Evolutionary conservation across 2,329 filamentous ascomycete species (phyloP).

Genomic region (Claviceps sp.): DNA sequence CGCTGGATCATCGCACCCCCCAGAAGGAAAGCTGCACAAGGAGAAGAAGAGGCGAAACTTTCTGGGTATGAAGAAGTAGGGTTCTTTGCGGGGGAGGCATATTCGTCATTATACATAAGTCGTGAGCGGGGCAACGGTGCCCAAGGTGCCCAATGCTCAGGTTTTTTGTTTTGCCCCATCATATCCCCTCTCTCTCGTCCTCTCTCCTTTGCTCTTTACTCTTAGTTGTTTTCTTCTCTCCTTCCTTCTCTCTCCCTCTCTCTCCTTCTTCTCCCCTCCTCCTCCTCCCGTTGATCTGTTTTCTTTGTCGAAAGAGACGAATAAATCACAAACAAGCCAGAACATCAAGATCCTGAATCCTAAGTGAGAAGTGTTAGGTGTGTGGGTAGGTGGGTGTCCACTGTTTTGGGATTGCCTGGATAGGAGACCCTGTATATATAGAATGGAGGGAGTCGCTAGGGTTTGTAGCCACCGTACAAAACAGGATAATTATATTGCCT

Average conservation of each 20-base stretch:
- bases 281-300: no score
- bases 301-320: no score
- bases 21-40: constrained; percentile 34
- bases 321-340: no score
- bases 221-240: background rate
- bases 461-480: no score
- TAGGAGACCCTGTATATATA: no score
- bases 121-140: background rate
- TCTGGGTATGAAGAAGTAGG: constrained; percentile 45
- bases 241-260: background rate
- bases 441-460: no score
- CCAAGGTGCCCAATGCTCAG: background rate
- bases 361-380: no score
- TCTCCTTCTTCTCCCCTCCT: background rate
- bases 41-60: constrained; percentile 50
- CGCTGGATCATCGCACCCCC: constrained; percentile 10
- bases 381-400: no score
- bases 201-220: background rate
- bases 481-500: no score
- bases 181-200: background rate
- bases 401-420: no score
- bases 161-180: background rate
- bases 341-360: no score
- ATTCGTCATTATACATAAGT: background rate
- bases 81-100: constrained; percentile 13